Evolutionary conservation across 2,329 filamentous ascomycete species (phyloP).

Genomic region (Cylindrodendrum hubeiense): DNA sequence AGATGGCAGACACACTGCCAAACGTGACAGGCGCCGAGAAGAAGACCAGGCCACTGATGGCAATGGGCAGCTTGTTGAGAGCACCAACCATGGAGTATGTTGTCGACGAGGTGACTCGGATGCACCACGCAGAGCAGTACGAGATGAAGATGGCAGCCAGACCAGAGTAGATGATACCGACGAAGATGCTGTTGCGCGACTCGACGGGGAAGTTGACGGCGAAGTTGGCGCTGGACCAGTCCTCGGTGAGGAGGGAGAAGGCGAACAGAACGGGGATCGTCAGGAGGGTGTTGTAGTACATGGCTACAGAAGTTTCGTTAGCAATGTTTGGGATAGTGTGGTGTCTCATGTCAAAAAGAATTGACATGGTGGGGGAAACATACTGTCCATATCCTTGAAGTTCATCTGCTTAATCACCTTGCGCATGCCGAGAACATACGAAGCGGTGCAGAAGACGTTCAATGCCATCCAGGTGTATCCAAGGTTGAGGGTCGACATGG

Average conservation of each 20-base stretch:
- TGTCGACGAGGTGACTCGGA: constrained; percentile 95
- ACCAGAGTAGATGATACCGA: constrained; percentile 94
- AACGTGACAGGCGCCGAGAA: constrained; percentile 95
- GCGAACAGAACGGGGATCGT: constrained; percentile 92
- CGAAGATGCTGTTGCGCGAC: constrained; percentile 81
- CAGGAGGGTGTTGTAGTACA: constrained; percentile 99
- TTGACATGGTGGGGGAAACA: constrained; percentile 55
- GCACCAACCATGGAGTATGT: constrained; percentile 99
- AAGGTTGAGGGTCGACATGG: constrained; percentile 90
- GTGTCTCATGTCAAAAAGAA: constrained; percentile 45
- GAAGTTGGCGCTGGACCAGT: constrained; percentile 92
- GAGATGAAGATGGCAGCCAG: constrained; percentile 97
- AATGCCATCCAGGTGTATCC: constrained; percentile 98
- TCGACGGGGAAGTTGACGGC: constrained; percentile 87
- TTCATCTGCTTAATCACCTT: constrained; percentile 99
- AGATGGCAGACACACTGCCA: constrained; percentile 91
- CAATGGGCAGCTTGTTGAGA: constrained; percentile 97
- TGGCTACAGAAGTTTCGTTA: constrained; percentile 69
- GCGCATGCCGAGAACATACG: constrained; percentile 92
- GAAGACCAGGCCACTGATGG: constrained; percentile 91
- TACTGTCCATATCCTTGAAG: constrained; percentile 99
- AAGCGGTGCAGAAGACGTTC: constrained; percentile 94
- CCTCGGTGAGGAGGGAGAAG: constrained; percentile 85
- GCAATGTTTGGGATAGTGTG: too few species aligned
- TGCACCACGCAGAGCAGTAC: constrained; percentile 99